Evolutionary conservation across 2,329 filamentous ascomycete species (phyloP).

Genomic region (Diaporthe destruens): DNA sequence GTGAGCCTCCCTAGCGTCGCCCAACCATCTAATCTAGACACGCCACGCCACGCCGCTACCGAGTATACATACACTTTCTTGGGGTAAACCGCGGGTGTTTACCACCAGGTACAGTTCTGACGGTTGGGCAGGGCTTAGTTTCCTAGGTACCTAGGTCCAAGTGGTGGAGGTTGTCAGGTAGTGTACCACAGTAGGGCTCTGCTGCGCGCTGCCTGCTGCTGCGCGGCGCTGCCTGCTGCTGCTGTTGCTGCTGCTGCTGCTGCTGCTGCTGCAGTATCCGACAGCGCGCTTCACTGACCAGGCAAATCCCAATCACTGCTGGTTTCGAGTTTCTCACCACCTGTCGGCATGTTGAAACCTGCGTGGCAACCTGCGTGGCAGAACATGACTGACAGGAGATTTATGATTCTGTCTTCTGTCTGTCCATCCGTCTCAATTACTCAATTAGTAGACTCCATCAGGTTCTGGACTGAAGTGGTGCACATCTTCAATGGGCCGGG

Average conservation of each 20-base stretch:
- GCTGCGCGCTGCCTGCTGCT: too few species aligned
- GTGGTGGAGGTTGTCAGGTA: neutral
- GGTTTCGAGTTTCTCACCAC: conserved; percentile 12
- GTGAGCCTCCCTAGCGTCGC: conserved; percentile 30
- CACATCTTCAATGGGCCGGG: neutral
- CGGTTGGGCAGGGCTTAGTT: neutral
- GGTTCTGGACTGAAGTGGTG: neutral
- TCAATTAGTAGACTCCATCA: neutral
- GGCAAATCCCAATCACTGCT: conserved; percentile 17
- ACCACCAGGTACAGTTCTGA: neutral
- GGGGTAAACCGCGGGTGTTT: conserved; percentile 29
- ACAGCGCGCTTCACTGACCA: neutral
- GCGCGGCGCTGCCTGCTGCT: too few species aligned
- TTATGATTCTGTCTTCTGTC: neutral
- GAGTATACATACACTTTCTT: neutral
- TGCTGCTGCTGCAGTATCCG: neutral
- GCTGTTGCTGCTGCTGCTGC: neutral
- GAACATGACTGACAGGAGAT: neutral
- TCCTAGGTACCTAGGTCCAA: too few species aligned
- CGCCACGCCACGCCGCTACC: conserved; percentile 8
- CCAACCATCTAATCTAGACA: conserved; percentile 30
- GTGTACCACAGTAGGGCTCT: neutral
- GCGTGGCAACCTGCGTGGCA: neutral
- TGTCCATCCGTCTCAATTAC: conserved; percentile 10
- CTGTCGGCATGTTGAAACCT: conserved; percentile 15